Evolutionary conservation across 73 alveolate species (phyloP).

Genomic region (Paramecium primaurelia): DNA sequence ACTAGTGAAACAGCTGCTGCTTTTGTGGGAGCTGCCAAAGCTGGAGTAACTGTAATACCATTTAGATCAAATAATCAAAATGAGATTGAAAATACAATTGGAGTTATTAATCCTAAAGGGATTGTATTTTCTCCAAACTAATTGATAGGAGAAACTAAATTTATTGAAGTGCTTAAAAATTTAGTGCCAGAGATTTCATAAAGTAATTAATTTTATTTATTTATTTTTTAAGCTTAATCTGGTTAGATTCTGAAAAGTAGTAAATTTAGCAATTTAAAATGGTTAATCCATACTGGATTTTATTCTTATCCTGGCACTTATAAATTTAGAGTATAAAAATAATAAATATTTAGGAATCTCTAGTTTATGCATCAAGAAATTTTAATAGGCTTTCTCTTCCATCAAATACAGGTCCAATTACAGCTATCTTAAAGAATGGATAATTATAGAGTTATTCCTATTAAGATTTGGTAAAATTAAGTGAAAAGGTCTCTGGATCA

Average conservation of each 20-base stretch:
- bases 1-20: slow-evolving; percentile 58
- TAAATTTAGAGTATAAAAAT: slow-evolving; percentile 46
- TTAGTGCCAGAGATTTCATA: slow-evolving; percentile 44
- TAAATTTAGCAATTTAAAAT: slow-evolving; percentile 37
- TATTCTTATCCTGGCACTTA: slow-evolving; percentile 61
- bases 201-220: neutral
- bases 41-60: slow-evolving; percentile 53
- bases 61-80: slow-evolving; percentile 4
- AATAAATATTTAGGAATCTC: neutral
- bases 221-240: neutral
- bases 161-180: slow-evolving; percentile 37
- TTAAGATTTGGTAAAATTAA: neutral
- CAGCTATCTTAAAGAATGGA: neutral
- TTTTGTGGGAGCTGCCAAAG: slow-evolving; percentile 59
- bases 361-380: slow-evolving; percentile 45
- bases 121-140: slow-evolving; percentile 49
- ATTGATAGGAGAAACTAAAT: slow-evolving; percentile 5
- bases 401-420: neutral
- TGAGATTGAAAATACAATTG: slow-evolving; percentile 10
- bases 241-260: slow-evolving; percentile 27
- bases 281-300: slow-evolving; percentile 60
- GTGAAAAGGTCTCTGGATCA: neutral
- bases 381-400: slow-evolving; percentile 41
- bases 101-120: slow-evolving; percentile 48
- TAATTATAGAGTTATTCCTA: neutral